Evolutionary conservation across 345 rosid species (phyloP).

Genomic region (Mallotus nudiflorus): DNA sequence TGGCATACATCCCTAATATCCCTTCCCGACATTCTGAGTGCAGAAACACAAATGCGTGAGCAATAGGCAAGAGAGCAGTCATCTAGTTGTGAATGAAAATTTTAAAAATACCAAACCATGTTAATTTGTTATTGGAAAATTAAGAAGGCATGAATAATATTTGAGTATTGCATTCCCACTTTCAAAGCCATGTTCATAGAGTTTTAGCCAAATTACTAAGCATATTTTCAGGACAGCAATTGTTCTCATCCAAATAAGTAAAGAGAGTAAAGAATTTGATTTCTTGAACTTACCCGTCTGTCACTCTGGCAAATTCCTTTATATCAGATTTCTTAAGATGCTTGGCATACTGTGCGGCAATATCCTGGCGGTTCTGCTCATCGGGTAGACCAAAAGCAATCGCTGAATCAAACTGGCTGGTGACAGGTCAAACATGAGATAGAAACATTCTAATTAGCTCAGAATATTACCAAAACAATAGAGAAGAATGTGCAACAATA

Average conservation of each 20-base stretch:
- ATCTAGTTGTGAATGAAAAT: too few species aligned
- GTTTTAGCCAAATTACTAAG: background rate
- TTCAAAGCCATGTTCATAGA: background rate
- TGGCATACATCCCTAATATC: conserved; percentile 85
- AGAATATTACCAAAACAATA: background rate
- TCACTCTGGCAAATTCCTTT: conserved; percentile 60
- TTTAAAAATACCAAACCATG: too few species aligned
- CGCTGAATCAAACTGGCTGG: conserved; percentile 90
- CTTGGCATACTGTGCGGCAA: conserved; percentile 81
- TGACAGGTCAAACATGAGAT: conserved; percentile 8
- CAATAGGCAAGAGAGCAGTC: too few species aligned
- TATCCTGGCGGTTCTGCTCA: conserved; percentile 60
- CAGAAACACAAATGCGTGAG: conserved; percentile 1
- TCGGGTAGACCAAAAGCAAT: conserved; percentile 78
- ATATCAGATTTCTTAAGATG: conserved; percentile 71
- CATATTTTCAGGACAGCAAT: background rate
- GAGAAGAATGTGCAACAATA: background rate
- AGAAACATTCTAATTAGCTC: background rate
- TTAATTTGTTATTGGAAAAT: too few species aligned
- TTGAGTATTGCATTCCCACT: background rate
- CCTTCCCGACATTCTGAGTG: conserved; percentile 83
- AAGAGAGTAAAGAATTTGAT: background rate
- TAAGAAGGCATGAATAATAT: too few species aligned
- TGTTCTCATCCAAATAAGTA: background rate
- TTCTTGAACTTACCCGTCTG: conserved; percentile 50